Evolutionary conservation across 306 rosid species (phyloP).

Genomic region (Mimosa pudica): DNA sequence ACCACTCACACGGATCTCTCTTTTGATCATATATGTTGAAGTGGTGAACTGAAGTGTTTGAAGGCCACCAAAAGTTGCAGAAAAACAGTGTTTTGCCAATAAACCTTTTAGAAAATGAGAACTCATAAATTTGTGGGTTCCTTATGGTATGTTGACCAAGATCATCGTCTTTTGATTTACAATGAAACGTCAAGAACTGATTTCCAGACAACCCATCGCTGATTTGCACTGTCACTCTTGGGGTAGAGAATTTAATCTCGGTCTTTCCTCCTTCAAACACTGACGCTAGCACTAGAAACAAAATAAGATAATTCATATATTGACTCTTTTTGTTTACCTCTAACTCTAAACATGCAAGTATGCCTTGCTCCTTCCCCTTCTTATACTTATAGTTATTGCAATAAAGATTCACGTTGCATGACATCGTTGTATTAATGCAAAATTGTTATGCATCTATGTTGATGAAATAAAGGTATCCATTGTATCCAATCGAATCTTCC

Average conservation of each 20-base stretch:
- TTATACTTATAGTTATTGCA: not conserved
- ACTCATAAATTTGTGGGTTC: not conserved
- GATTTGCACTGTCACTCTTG: not conserved
- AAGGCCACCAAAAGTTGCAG: not conserved
- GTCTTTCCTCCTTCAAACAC: not conserved
- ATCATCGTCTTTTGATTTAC: slow-evolving; percentile 1
- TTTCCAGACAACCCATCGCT: not conserved
- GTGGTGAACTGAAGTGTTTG: not conserved
- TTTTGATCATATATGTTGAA: not conserved
- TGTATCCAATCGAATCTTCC: no score
- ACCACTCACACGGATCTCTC: not conserved
- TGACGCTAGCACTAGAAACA: not conserved
- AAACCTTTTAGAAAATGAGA: not conserved
- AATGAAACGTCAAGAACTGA: not conserved
- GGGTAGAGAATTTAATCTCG: not conserved
- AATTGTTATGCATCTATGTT: no score
- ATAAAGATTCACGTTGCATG: no score
- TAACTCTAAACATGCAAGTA: not conserved
- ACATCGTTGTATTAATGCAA: no score
- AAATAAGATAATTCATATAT: not conserved
- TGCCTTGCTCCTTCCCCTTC: not conserved
- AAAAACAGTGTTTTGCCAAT: not conserved
- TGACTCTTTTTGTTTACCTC: not conserved
- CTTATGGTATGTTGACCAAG: not conserved
- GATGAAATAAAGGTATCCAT: no score